A percentile compares a stretch with the other conserved stretches of the same genome.
These are phyloP conservation scores for Borovskyia barvae DNA, from an alignment of 208 protist genomes.

Conservation along the genomic window DNA sequence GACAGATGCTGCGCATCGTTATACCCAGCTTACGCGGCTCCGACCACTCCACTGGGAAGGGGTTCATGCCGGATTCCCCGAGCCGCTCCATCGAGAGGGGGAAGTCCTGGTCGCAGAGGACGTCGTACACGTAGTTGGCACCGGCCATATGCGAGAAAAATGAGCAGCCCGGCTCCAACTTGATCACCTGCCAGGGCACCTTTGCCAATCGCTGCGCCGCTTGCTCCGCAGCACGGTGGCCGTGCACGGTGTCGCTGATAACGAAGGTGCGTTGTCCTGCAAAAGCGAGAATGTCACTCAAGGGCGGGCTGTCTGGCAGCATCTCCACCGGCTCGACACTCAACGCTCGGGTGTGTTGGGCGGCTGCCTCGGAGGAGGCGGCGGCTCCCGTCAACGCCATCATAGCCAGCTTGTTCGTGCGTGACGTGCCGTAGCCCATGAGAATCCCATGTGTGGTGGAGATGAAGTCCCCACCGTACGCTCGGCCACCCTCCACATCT, in stretches of 20 bases:
- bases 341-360: conserved; percentile 40
- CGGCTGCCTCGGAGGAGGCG: conserved; percentile 34
- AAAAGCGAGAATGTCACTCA: conserved; percentile 78
- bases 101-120: conserved; percentile 89
- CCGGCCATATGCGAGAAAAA: conserved; percentile 78
- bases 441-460: conserved; percentile 72
- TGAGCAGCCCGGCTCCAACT: conserved; percentile 66
- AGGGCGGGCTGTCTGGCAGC: conserved; percentile 63
- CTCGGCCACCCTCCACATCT: conserved; percentile 60
- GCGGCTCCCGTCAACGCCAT: conserved; percentile 44
- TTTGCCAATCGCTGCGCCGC: conserved; percentile 43
- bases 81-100: conserved; percentile 77
- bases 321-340: conserved; percentile 72
- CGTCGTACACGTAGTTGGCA: conserved; percentile 77
- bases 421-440: conserved; percentile 69
- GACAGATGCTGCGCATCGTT: conserved; percentile 78
- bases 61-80: conserved; percentile 81
- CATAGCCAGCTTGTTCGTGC: conserved; percentile 72
- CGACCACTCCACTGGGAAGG: conserved; percentile 87
- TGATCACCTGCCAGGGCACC: conserved; percentile 69
- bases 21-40: conserved; percentile 85
- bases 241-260: conserved; percentile 56
- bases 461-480: conserved; percentile 74
- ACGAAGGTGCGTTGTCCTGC: conserved; percentile 71
- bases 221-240: conserved; percentile 48